phyloP scores from a whole-genome alignment of 805 yeast species.

The Cyberlindnera japonica region DNA sequence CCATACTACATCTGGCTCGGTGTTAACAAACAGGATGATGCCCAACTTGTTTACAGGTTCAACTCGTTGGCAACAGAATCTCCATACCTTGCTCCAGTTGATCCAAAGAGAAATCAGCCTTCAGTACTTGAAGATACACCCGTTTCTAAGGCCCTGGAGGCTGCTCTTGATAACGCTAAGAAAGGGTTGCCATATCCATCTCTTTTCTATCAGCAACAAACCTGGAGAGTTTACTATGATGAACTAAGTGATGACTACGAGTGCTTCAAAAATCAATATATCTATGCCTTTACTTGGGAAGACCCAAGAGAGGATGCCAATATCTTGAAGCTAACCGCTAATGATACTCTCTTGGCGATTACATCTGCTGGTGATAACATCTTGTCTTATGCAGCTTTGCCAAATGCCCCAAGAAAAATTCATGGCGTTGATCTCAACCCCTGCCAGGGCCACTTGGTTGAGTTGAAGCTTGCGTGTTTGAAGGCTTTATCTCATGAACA shows the following conservation, averaged over 20 bases:
- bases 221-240: slow-evolving; percentile 79
- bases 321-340: slow-evolving; percentile 54
- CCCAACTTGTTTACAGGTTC: slow-evolving; percentile 48
- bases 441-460: slow-evolving; percentile 74
- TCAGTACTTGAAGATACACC: slow-evolving; percentile 30
- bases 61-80: slow-evolving; percentile 78
- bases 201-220: slow-evolving; percentile 69
- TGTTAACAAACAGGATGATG: slow-evolving; percentile 53
- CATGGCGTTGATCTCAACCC: slow-evolving; percentile 88
- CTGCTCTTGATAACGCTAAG: slow-evolving; percentile 58
- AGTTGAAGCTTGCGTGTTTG: slow-evolving; percentile 71
- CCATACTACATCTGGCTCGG: slow-evolving; percentile 87
- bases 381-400: slow-evolving; percentile 63
- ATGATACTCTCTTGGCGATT: slow-evolving; percentile 75
- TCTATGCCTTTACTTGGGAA: slow-evolving; percentile 89
- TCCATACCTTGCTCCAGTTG: slow-evolving; percentile 67
- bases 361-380: slow-evolving; percentile 87
- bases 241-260: slow-evolving; percentile 62
- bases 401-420: slow-evolving; percentile 69
- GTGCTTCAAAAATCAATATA: slow-evolving; percentile 75
- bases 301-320: slow-evolving; percentile 79
- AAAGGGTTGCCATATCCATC: slow-evolving; percentile 77
- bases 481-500: slow-evolving; percentile 53
- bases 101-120: slow-evolving; percentile 22
- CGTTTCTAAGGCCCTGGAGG: slow-evolving; percentile 70